Base-by-base conservation (phyloP, 768 basidiomycete species). In the Leccinum barrowsii region DNA sequence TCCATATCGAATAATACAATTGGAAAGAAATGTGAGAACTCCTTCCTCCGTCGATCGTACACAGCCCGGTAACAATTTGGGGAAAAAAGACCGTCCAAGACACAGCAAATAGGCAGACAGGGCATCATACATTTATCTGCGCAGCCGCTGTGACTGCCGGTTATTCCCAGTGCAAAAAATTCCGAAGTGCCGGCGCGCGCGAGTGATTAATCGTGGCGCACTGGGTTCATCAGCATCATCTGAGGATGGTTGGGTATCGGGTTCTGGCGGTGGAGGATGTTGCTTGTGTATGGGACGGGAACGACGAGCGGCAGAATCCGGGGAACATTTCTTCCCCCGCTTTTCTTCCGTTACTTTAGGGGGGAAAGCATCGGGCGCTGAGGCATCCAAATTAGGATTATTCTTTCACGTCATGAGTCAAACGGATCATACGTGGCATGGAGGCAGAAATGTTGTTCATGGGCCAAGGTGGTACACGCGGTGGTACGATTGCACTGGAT, bases 311-410 rank as follows among this genome's bases (percentile, higher is more conserved):
- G 32, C 53, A 21, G 35, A 24, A 60, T 59, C 57, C 13, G 58
- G 50, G 5, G 56, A 47, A 1, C 47, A 53, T 53, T 7, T 65
- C 49, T 65, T 69, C 34, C 37, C 40, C 21, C 60, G 64, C 59
- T 57, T 60, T 26, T 61, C 57, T 30, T 65, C 58, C 8, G 32
- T 55, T 56, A 55, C 54, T 59, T 66, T 62, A 56, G 62, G 59
- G 46, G 70, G 66, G 63, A 74, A 76, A 5, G 68, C 73, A 59
- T 75, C 75, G 1, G 77, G 77, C 2, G 77, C 78, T 79, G 61
- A 54, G 59, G 52, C n/a, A 46, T 49, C 58, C 60, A 19, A n/a
- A 58, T 67, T 34, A 65, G 54, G 47, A 37, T 46, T 34, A 50
- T 19, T 10, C 22, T 28, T 48, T 47, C 46, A 42, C 10, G 13